Base-by-base conservation (phyloP, 805 yeast species). In the Lipomyces yamanashiensis region DNA sequence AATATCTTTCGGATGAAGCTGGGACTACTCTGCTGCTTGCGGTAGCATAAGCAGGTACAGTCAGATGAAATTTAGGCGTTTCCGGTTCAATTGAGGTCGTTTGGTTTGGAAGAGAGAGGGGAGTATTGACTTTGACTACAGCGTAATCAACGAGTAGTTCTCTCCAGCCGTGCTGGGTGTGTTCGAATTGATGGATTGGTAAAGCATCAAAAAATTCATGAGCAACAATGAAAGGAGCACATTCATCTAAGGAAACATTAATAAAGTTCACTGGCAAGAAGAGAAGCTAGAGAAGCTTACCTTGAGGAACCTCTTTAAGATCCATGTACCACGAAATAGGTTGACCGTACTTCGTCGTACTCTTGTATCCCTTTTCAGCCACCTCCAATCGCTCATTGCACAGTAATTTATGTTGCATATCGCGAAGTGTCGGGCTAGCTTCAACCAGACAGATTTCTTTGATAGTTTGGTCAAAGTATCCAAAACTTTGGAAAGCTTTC, bases 141-240 rank as follows among this genome's bases (percentile, higher is more conserved):
- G 73, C 64, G 63, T 72, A 83, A 73, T 88, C 93, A 39, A 90
- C 95, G 45, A 88, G 69, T 28, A 84, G 79, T 72, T 90, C 96
- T 68, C 92, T 78, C 96, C 96, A 90, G 0, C 93, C 93, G 15
- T 84, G 75, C 17, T 79, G 78, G 0, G 87, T 85, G 66, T 81
- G 63, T 57, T 82, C 80, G 72, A 88, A 90, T 67, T 86, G 83
- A 67, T 87, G 85, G 28, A 90, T 85, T 0, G 96, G 96, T 61
- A 90, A 77, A 0, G 96, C 96, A 75, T 90, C 96, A 72, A 87
- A 90, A 71, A 90, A 90, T 74, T 90, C 96, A 73, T 90, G 96
- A 0, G 96, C 95, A 59, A 90, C 73, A 5, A 89, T 79, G 72
- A 84, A 90, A 63, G 88, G 87, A 49, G 89, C 79, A 28, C 70